Evolutionary conservation across 208 protist species (phyloP), one percentile per base, ranked within the genome.

Genomic region (Acanthamoeba triangularis): DNA sequence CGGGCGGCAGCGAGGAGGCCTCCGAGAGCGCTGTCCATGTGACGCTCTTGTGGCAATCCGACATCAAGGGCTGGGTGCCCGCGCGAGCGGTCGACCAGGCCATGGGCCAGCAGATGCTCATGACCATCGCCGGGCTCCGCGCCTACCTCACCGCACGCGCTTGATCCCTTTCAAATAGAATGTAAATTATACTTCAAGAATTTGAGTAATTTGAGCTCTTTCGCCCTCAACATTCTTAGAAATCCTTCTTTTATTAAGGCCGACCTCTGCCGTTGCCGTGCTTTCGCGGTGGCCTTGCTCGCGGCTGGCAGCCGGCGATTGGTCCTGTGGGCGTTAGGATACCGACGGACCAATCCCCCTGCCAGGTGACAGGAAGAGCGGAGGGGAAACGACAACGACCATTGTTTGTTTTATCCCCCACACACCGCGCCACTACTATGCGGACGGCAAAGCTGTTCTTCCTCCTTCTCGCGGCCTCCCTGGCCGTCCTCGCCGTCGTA

Each of bases 11-110:
- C n/a, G 72, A 80, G 13, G 37, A 52, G 4, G 20, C 0, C 14
- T 6, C 37, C 25, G 30, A 49, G 10, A 18, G 30, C 72, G 33
- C 25, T 8, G 80, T 88, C 33, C 44, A 11, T 20, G 13, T 88
- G 80, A 88, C 47, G 44, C 44, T 85, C 20, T 44, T 88, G 80
- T 88, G 80, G 80, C 80, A 88, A 11, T 88, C 80, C 1, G 80
- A 88, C 49, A 63, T 88, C 7, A 88, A 88, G 49, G 80, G 80
- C 30, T 88, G 80, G 80, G 47, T 88, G 35, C 80, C 80, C 28
- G 47, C 47, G 20, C 23, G 41, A 63, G 80, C 80, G 49, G 80
- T 88, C 33, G 80, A 88, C 10, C 80, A 63, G 13, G 80, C 80
- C 49, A 41, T 88, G 44, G 80, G 49, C 14, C 47, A 88, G 41